Evolutionary conservation across 352 stramenopile genomes (phyloP).

Genomic region (Phytophthora pistaciae): DNA sequence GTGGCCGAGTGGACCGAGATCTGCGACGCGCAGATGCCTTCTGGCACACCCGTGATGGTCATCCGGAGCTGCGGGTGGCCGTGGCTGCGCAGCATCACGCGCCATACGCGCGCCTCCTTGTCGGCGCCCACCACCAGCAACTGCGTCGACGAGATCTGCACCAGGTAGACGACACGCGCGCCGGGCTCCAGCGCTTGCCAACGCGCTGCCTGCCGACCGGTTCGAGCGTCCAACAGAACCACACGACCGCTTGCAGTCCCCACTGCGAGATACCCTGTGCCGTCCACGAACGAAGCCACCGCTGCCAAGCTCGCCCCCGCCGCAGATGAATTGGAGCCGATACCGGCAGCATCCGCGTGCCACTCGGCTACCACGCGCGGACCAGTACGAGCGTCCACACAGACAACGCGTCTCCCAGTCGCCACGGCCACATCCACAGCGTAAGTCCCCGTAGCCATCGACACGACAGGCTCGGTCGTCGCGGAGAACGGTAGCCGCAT

Average conservation of each 20-base stretch:
- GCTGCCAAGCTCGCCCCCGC: slow-evolving; percentile 40
- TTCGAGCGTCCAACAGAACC: slow-evolving; percentile 64
- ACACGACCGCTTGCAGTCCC: slow-evolving; percentile 53
- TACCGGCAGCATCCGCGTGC: slow-evolving; percentile 54
- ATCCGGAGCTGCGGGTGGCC: slow-evolving; percentile 48
- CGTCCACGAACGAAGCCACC: slow-evolving; percentile 46
- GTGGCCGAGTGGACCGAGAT: slow-evolving; percentile 59
- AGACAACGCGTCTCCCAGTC: slow-evolving; percentile 53
- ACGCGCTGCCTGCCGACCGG: slow-evolving; percentile 47
- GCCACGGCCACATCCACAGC: slow-evolving; percentile 62
- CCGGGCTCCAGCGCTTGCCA: slow-evolving; percentile 69
- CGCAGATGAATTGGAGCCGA: slow-evolving; percentile 24
- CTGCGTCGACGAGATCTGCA: slow-evolving; percentile 63
- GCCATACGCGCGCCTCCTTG: slow-evolving; percentile 76
- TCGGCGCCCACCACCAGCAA: slow-evolving; percentile 72
- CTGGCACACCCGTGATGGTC: slow-evolving; percentile 63
- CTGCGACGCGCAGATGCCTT: slow-evolving; percentile 55
- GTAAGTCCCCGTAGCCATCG: slow-evolving; percentile 33
- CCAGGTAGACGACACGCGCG: slow-evolving; percentile 54
- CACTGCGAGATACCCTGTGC: slow-evolving; percentile 42
- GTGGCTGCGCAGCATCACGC: slow-evolving; percentile 44
- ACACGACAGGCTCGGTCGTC: slow-evolving; percentile 50
- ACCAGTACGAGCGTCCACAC: slow-evolving; percentile 55
- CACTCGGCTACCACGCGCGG: slow-evolving; percentile 71
- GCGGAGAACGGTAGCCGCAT: slow-evolving; percentile 64